Conservation (phyloP, 148 eudicot species). For the Tetragonia tetragonoides region DNA sequence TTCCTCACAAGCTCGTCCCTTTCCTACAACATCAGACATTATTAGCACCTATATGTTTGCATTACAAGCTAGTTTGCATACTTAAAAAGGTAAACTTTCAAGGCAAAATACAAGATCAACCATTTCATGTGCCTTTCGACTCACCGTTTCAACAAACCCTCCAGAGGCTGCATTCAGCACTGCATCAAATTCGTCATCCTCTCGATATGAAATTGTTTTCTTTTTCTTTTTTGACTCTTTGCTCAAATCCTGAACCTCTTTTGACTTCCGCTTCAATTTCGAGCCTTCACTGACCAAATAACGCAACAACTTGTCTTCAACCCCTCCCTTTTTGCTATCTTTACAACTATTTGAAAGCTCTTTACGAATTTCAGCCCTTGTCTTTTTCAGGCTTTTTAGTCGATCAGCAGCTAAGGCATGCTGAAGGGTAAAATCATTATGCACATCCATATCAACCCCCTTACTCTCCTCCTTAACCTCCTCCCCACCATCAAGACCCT, state of each 20-base stretch:
- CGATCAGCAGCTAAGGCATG: conserved; percentile 90
- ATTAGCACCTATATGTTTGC: conserved; percentile 19
- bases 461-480: conserved; percentile 36
- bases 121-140: conserved; percentile 26
- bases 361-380: conserved; percentile 66
- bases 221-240: conserved; percentile 49
- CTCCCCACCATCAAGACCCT: conserved; percentile 33
- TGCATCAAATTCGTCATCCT: conserved; percentile 85
- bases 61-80: background rate
- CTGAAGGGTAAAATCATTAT: conserved; percentile 58
- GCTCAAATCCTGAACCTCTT: conserved; percentile 44
- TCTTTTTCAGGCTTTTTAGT: conserved; percentile 66
- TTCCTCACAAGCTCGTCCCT: conserved; percentile 89
- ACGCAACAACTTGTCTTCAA: conserved; percentile 48
- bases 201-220: conserved; percentile 59
- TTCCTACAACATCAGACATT: conserved; percentile 55
- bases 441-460: conserved; percentile 32
- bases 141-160: conserved; percentile 95
- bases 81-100: background rate
- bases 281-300: conserved; percentile 68
- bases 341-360: conserved; percentile 46
- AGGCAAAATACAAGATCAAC: conserved; percentile 7
- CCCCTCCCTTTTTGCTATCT: conserved; percentile 34
- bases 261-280: conserved; percentile 44
- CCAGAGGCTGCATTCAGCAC: conserved; percentile 84